These are phyloP conservation scores for Umbelopsis vinacea DNA, from an alignment of 192 early-diverging fungal genomes.

Conservation along the genomic window DNA sequence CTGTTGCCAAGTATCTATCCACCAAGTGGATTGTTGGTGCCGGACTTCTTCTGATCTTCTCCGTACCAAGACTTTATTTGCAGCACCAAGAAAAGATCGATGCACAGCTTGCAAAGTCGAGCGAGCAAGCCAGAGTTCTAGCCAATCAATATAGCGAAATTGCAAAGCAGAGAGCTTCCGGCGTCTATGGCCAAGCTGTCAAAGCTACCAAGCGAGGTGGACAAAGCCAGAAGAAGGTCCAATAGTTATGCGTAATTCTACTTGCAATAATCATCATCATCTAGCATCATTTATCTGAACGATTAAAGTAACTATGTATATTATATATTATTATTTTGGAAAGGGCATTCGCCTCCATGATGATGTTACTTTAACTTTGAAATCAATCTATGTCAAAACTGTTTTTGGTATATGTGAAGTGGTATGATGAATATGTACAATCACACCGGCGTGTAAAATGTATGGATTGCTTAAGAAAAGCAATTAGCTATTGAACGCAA, in stretches of 20 bases:
- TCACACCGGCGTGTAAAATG: not conserved
- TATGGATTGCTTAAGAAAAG: no score
- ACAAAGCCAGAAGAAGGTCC: constrained; percentile 3
- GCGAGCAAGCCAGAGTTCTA: constrained; percentile 28
- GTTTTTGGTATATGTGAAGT: not conserved
- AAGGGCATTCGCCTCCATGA: no score
- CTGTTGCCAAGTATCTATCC: constrained; percentile 33
- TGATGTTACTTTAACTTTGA: no score
- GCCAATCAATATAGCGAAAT: constrained; percentile 35
- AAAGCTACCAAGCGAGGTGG: not conserved
- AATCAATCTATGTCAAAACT: not conserved
- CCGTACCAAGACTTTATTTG: constrained; percentile 37
- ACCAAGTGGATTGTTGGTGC: constrained; percentile 39
- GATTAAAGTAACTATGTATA: no score
- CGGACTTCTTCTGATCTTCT: constrained; percentile 27
- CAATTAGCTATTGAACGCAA: constrained; percentile 4
- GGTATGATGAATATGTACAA: not conserved
- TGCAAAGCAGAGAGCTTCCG: constrained; percentile 30
- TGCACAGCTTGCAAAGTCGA: constrained; percentile 28
- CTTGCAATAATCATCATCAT: not conserved
- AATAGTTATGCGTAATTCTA: not conserved
- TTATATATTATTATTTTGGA: no score
- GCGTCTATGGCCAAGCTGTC: constrained; percentile 31
- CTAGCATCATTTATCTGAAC: no score
- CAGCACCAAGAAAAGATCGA: constrained; percentile 37